Evolutionary conservation across 1,284 basidiomycete species (phyloP), one percentile per base, ranked within the genome.

Genomic region (Papiliotrema flavescens): DNA sequence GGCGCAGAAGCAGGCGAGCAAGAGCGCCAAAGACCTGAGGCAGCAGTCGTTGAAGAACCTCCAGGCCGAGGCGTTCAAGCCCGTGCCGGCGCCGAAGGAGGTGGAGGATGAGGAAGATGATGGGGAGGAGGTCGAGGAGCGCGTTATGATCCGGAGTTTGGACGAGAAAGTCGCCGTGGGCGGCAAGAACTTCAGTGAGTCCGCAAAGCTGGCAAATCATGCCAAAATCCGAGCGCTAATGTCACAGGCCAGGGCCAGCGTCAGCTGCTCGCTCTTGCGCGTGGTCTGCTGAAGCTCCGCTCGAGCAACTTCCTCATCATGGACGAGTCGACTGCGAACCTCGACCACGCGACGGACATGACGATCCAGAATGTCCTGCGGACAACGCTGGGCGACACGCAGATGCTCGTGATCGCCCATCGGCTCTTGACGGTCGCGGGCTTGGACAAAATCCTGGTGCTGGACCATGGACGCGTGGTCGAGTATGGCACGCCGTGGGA

Each of bases 201-300:
- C 19, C 24, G 20, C 9, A 17, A 9, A 36, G 7, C 26, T 34
- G 34, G 17, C 22, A 41, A 24, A 22, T 44, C 24, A 20, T 32
- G 28, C 13, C 14, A n/a, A n/a, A n/a, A n/a, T n/a, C 35, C 14
- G 26, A 24, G 9, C 9, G 23, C 9, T 47, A n/a, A 26, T 15
- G 32, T 13, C 22, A 36, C 77, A 82, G 72, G 79, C 79, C 64
- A 79, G n/a, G 80, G 80, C 9, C 81, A 83, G 63, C 70, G 80
- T 22, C 81, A 83, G 65, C 76, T 83, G 1, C 71, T 83, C 0
- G 80, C 81, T 2, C 71, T 83, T 17, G 81, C 81, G 1, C 73
- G 81, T 17, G 81, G 81, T 3, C 67, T 83, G 49, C 75, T 83
- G 51, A 80, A 81, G 59, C 69, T 77, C 28, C 67, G 68, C 26